Conservation (phyloP, 1,284 basidiomycete species). For the Tranzscheliella williamsii region DNA sequence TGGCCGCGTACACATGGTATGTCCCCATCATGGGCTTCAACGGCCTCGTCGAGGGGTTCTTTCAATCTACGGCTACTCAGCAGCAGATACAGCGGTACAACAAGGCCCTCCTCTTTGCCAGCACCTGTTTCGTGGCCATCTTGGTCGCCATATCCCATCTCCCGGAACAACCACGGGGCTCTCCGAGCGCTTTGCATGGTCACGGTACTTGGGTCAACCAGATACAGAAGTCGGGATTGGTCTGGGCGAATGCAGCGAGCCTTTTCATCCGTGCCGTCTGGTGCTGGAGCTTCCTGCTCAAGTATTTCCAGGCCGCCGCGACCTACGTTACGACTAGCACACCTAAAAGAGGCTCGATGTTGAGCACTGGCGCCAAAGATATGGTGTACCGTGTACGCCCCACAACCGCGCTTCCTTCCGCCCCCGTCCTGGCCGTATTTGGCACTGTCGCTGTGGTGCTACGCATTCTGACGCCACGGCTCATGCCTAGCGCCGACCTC, state of each 20-base stretch:
- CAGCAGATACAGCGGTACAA: conserved; percentile 37
- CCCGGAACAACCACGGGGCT: no score
- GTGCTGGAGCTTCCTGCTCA: conserved; percentile 24
- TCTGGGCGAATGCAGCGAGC: conserved; percentile 36
- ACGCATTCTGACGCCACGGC: conserved; percentile 1
- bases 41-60: conserved; percentile 55
- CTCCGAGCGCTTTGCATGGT: no score
- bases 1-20: conserved; percentile 50
- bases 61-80: conserved; percentile 43
- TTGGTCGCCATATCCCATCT: conserved; percentile 8
- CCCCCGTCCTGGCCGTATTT: conserved; percentile 5
- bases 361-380: background rate
- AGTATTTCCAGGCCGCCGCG: conserved; percentile 6
- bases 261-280: conserved; percentile 16
- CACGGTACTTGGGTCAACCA: no score
- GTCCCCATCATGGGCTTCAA: conserved; percentile 57
- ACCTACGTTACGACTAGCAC: no score
- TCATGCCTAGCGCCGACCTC: conserved; percentile 5
- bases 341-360: no score
- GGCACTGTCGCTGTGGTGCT: background rate
- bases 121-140: conserved; percentile 32
- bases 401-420: conserved; percentile 4
- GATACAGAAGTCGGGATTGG: conserved; percentile 7
- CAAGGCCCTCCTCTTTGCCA: conserved; percentile 36
- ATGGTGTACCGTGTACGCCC: background rate